A percentile compares a stretch with the other conserved stretches of the same genome.
Evolutionary conservation across 2,329 filamentous ascomycete species (phyloP).

Genomic region (Endoconidiophora laricicola): DNA sequence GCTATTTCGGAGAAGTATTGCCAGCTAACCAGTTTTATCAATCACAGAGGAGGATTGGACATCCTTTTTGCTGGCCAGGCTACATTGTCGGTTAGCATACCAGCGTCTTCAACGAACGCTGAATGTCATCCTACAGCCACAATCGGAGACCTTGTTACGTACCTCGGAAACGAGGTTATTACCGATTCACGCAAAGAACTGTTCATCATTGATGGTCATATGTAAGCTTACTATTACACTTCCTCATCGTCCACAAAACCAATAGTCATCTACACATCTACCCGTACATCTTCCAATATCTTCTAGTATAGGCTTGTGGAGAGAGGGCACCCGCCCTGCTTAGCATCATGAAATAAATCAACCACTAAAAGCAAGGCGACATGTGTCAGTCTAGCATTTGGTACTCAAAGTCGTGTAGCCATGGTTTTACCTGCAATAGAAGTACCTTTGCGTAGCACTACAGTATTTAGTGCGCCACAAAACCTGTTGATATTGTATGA

Average conservation of each 20-base stretch:
- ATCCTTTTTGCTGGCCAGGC: conserved; percentile 78
- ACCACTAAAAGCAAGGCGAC: no score
- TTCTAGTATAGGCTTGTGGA: not conserved
- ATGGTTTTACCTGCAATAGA: no score
- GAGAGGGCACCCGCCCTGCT: no score
- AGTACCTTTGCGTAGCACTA: no score
- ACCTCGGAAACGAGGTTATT: conserved; percentile 72
- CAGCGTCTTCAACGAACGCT: conserved; percentile 41
- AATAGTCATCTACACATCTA: not conserved
- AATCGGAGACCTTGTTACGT: conserved; percentile 57
- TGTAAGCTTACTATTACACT: conserved; percentile 43
- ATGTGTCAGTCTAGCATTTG: no score
- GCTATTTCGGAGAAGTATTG: no score
- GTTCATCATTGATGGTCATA: conserved; percentile 71
- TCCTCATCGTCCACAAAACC: not conserved
- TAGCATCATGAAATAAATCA: no score
- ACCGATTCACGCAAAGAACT: conserved; percentile 71
- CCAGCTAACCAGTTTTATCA: not conserved
- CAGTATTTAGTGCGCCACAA: no score
- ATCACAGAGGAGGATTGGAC: conserved; percentile 67
- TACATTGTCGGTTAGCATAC: conserved; percentile 53
- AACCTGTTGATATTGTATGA: no score
- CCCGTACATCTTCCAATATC: not conserved
- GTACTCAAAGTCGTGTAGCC: no score
- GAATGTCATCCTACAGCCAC: conserved; percentile 32